Evolutionary conservation across 495 filamentous ascomycete species (phyloP).

Genomic region (Daldinia caldariorum): DNA sequence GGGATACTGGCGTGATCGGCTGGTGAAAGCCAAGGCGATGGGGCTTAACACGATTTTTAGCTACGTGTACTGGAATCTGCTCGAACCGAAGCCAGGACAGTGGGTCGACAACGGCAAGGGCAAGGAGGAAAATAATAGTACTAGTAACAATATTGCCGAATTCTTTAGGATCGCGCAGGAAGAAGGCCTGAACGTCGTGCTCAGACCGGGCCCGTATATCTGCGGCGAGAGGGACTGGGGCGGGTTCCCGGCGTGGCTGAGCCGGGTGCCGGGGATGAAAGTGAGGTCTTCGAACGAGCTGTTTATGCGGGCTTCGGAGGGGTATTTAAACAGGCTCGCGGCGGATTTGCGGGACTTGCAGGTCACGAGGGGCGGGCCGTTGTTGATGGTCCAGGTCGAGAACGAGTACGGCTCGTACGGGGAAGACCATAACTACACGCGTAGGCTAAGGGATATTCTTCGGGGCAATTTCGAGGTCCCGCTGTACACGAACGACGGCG

Average conservation of each 20-base stretch:
- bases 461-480: conserved; percentile 50
- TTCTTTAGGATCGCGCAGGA: conserved; percentile 58
- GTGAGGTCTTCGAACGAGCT: conserved; percentile 52
- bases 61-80: conserved; percentile 60
- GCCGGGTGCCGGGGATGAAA: conserved; percentile 50
- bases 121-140: no score
- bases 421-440: conserved; percentile 52
- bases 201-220: conserved; percentile 59
- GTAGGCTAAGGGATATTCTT: conserved; percentile 52
- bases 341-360: conserved; percentile 48
- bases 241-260: conserved; percentile 59
- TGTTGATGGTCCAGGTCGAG: conserved; percentile 61
- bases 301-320: conserved; percentile 51
- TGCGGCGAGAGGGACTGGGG: conserved; percentile 63
- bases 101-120: conserved; percentile 44
- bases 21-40: conserved; percentile 56
- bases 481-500: conserved; percentile 61
- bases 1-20: conserved; percentile 54
- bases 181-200: conserved; percentile 53
- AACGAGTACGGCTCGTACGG: conserved; percentile 63
- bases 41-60: conserved; percentile 60
- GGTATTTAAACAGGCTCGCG: conserved; percentile 52
- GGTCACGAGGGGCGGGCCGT: conserved; percentile 54
- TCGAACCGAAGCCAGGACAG: conserved; percentile 50
- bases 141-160: conserved; percentile 51